Conservation (phyloP, 2,329 filamentous ascomycete genomes). For the Periconia sp. region DNA sequence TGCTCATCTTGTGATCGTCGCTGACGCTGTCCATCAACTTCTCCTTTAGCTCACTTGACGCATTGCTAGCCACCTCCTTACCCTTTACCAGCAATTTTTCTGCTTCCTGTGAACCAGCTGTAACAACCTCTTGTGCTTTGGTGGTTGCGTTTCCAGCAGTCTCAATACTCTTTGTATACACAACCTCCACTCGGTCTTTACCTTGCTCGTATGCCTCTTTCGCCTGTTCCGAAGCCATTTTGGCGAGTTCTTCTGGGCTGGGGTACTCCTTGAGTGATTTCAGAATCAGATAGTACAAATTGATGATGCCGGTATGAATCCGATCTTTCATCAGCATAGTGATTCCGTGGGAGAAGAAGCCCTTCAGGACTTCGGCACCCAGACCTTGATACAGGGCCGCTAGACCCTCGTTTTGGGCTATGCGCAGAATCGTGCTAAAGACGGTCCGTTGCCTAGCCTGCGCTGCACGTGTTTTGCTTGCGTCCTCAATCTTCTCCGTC, state of each 20-base stretch:
- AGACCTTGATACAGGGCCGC: conserved; percentile 74
- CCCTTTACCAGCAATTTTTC: conserved; percentile 28
- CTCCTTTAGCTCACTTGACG: conserved; percentile 18
- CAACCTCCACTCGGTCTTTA: conserved; percentile 24
- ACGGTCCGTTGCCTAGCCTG: conserved; percentile 53
- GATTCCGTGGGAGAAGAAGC: conserved; percentile 82
- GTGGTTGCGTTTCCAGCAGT: conserved; percentile 25
- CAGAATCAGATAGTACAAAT: conserved; percentile 69
- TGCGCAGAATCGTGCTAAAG: conserved; percentile 62
- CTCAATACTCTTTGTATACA: conserved; percentile 25
- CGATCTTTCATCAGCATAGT: conserved; percentile 85
- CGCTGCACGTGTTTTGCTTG: conserved; percentile 18
- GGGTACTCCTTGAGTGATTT: conserved; percentile 46
- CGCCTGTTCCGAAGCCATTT: conserved; percentile 30
- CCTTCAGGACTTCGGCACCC: conserved; percentile 74
- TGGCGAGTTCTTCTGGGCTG: conserved; percentile 43
- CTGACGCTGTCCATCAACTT: conserved; percentile 13
- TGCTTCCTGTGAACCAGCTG: conserved; percentile 28
- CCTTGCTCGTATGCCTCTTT: conserved; percentile 36
- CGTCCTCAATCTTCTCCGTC: conserved; percentile 26
- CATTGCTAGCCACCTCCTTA: conserved; percentile 19
- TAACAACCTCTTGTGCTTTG: conserved; percentile 26
- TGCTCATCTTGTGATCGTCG: conserved; percentile 15
- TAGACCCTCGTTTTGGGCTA: conserved; percentile 65
- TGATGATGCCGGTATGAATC: conserved; percentile 71